Evolutionary conservation across 805 yeast species (phyloP), one percentile per base, ranked within the genome.

Genomic region (Yamadazyma laniorum): DNA sequence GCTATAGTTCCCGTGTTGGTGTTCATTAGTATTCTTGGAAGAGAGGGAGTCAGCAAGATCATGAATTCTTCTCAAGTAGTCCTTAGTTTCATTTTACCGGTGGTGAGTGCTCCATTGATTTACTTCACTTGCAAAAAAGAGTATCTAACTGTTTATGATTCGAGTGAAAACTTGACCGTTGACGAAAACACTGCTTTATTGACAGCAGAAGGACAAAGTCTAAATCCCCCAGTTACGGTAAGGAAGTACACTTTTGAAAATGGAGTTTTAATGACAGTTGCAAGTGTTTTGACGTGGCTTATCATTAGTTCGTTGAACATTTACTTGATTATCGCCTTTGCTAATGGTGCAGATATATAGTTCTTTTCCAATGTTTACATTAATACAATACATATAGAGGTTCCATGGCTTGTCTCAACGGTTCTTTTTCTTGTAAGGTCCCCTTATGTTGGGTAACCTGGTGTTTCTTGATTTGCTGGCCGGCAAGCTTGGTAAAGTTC

Each of bases 401-500:
- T n/a, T n/a, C n/a, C n/a, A n/a, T n/a, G n/a, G n/a, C n/a, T n/a
- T n/a, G n/a, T n/a, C n/a, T 28, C 34, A 43, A 32, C 51, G 47
- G 35, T 55, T 52, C 44, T 55, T 62, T 51, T 64, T 66, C 49
- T 65, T 63, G 46, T 61, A 60, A 6, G 69, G 61, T 6, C 69
- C 68, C 39, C 67, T 58, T 17, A 67, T 60, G 32, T 62, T 64
- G 13, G 70, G 64, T 42, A 67, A 55, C 40, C 72, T 58, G 25
- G 44, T 23, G 6, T 44, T 33, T 25, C 46, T 52, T 2, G 43
- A 42, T 34, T 55, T 52, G 11, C 52, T 38, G 22, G 63, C 44
- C 28, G 70, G 49, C 3, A 70, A 56, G 2, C 85, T 84, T 1
- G 96, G 96, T 52, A 90, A 70, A 1, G 83, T 73, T 32, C 97